Evolutionary conservation across 306 rosid genomes (phyloP), one percentile per base, ranked within the genome.

Genomic region (Glycine tomentella): DNA sequence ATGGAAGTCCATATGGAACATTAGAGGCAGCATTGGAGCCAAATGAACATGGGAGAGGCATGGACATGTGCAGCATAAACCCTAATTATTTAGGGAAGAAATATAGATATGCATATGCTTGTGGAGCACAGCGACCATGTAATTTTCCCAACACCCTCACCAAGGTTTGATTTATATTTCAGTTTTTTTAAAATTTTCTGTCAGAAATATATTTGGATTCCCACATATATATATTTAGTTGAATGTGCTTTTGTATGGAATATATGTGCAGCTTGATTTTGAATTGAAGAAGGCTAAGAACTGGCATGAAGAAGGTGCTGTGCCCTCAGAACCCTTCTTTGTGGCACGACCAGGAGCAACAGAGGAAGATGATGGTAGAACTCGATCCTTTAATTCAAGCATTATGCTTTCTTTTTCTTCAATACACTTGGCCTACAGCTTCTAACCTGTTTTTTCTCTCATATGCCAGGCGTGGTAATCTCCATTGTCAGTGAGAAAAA

Each of bases 41-140:
- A 15, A 86, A 95, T 53, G 97, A 95, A 83, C 99, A 95, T 75
- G 98, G 99, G 4, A 91, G 65, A 84, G 99, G 98, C 53, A 86
- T 93, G 87, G 99, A 95, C 78, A 95, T 95, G 99, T 95, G 99
- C 82, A 91, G 92, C 89, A 86, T 95, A 68, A 93, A 95, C 87
- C 99, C 94, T 25, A 82, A 86, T 4, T 81, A 76, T 74, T 40
- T 93, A 76, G 99, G 99, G 50, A 84, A 79, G 84, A 86, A 89
- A 69, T 95, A 95, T 84, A 87, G 96, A 90, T 95, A 89, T 76
- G 92, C 98, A 40, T 95, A 93, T 75, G 99, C 98, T 42, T 93
- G 96, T 87, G 99, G 99, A 59, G 99, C 99, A n/a, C 72, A 70
- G 9, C 92, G 99, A 67, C 99, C 99, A 51, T 95, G 99, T 90